Base-by-base conservation (phyloP, 805 yeast species). In the Grigorovia transvaalensis region DNA sequence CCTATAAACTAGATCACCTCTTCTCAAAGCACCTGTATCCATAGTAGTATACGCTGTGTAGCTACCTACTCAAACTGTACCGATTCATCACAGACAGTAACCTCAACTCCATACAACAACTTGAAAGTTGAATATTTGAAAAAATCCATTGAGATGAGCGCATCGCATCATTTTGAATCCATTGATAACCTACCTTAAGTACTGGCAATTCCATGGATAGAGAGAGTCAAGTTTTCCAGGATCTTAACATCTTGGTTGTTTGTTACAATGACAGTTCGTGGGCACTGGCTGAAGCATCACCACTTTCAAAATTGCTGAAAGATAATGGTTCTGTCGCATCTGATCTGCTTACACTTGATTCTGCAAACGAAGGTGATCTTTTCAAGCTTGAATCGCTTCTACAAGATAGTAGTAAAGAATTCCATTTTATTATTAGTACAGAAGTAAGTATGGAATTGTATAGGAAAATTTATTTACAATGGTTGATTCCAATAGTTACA, bases 401-500 rank as follows among this genome's bases (percentile, higher is more conserved):
- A 9, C 38, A 13, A 33, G 15, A 33, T 33, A 33, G 4, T 33
- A 13, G 15, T 13, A 30, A 8, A 47, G 41, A 53, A 52, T 19
- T 60, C 15, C 62, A 62, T 51, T 60, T 58, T 29, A 58, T 63
- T n/a, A 55, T 63, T 15, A 50, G 59, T 17, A 51, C 53, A 12
- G 53, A 51, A 13, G 27, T 49, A 11, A 51, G 56, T n/a, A 63
- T 62, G 29, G 50, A 57, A n/a, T 58, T 58, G 45, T 63, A 62
- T 47, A 54, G 56, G 19, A 45, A 52, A 6, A 59, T 59, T n/a
- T 60, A 63, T 11, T 60, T 58, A 48, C 66, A 64, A 49, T 51
- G 58, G 27, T 47, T 63, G 45, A 59, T 63, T 18, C 67, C 68
- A 6, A 60, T 63, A 2, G 63, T 63, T 2, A 50, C 49, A 2